Conservation (phyloP, 1,284 basidiomycete genomes). For the Kwoniella shivajii region DNA sequence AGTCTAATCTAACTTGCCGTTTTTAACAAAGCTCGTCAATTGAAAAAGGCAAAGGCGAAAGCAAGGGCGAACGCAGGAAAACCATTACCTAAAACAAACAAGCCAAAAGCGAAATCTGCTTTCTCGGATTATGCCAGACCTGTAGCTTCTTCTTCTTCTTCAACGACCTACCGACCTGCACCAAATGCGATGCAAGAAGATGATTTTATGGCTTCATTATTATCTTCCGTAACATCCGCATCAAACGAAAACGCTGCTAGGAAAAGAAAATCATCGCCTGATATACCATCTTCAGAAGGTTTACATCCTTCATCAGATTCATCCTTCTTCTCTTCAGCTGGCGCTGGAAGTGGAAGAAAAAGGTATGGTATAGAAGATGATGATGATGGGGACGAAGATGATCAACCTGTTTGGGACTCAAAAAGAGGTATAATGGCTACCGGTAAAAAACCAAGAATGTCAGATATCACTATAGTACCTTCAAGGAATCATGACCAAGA, state of each 20-base stretch:
- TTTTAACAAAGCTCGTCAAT: slow-evolving; percentile 47
- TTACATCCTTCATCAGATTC: slow-evolving; percentile 53
- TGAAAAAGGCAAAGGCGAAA: slow-evolving; percentile 39
- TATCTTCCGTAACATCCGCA: slow-evolving; percentile 55
- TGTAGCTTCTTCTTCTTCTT: slow-evolving; percentile 59
- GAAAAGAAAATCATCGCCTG: slow-evolving; percentile 74
- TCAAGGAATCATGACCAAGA: slow-evolving; percentile 22
- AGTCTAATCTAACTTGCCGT: too few relatives aligned
- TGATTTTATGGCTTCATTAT: slow-evolving; percentile 79
- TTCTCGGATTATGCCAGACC: slow-evolving; percentile 54
- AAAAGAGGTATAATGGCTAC: slow-evolving; percentile 38
- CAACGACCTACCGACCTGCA: slow-evolving; percentile 71
- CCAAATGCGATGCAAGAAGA: slow-evolving; percentile 75
- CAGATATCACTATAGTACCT: slow-evolving; percentile 40
- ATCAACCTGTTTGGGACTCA: slow-evolving; percentile 53
- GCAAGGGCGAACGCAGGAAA: slow-evolving; percentile 23
- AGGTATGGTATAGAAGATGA: slow-evolving; percentile 43
- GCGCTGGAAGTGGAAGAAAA: slow-evolving; percentile 18
- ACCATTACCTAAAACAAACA: slow-evolving; percentile 40
- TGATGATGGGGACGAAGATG: slow-evolving; percentile 54
- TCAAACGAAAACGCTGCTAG: slow-evolving; percentile 54
- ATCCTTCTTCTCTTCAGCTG: slow-evolving; percentile 58
- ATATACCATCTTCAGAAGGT: slow-evolving; percentile 46
- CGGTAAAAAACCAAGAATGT: slow-evolving; percentile 49
- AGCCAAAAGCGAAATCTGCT: slow-evolving; percentile 56